These are phyloP conservation scores for Cladophialophora yegresii DNA, from an alignment of 2,329 filamentous ascomycete genomes.

Conservation along the genomic window DNA sequence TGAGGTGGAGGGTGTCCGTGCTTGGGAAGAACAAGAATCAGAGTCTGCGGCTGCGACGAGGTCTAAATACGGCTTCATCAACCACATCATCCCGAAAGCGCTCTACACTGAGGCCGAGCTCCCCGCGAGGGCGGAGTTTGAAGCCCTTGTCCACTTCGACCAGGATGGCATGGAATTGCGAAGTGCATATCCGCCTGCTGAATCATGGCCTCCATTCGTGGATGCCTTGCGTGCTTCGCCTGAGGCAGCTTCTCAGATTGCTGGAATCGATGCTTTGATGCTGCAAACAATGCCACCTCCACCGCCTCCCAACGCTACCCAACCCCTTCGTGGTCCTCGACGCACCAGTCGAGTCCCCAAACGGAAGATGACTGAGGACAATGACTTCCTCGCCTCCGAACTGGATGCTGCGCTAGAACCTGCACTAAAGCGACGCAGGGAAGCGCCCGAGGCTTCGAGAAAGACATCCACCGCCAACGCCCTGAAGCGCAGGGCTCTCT, in stretches of 20 bases:
- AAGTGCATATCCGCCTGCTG: slow-evolving; percentile 16
- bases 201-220: slow-evolving; percentile 29
- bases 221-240: slow-evolving; percentile 18
- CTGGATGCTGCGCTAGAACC: slow-evolving; percentile 4
- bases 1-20: slow-evolving; percentile 53
- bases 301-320: not conserved
- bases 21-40: slow-evolving; percentile 48
- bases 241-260: slow-evolving; percentile 12
- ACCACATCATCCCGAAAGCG: slow-evolving; percentile 27
- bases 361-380: slow-evolving; percentile 21
- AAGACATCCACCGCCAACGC: not conserved
- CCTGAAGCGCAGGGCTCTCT: not conserved
- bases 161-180: slow-evolving; percentile 19
- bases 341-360: slow-evolving; percentile 16
- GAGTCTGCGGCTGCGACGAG: slow-evolving; percentile 11
- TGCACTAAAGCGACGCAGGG: slow-evolving; percentile 21
- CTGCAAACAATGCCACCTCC: slow-evolving; percentile 9
- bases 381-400: slow-evolving; percentile 10
- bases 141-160: slow-evolving; percentile 23
- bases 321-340: not conserved
- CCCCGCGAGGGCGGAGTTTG: slow-evolving; percentile 8
- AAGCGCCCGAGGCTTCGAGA: not conserved
- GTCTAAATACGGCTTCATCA: slow-evolving; percentile 30
- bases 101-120: slow-evolving; percentile 12
- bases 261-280: slow-evolving; percentile 1